Conservation (phyloP, 345 rosid species). For the Ailanthus altissimus region DNA sequence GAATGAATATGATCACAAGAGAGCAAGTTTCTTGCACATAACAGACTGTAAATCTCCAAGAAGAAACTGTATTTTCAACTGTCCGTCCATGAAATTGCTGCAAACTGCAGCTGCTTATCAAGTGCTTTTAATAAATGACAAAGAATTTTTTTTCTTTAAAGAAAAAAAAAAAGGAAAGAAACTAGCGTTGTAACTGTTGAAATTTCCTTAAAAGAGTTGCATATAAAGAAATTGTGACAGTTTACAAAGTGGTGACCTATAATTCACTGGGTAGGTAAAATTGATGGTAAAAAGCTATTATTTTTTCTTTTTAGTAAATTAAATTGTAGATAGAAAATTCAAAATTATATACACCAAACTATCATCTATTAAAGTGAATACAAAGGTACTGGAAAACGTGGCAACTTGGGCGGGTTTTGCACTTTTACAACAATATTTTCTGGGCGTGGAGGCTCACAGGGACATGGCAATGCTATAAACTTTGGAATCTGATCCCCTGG, state of each 20-base stretch:
- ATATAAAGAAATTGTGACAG: background rate
- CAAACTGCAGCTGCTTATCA: background rate
- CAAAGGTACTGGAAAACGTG: conserved; percentile 65
- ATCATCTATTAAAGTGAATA: conserved; percentile 45
- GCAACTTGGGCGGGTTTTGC: conserved; percentile 55
- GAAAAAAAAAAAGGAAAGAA: background rate
- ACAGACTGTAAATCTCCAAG: too few species aligned
- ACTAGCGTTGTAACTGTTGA: background rate
- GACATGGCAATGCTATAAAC: conserved; percentile 93
- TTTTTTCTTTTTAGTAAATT: background rate
- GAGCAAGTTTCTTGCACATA: too few species aligned
- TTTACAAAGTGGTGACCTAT: background rate
- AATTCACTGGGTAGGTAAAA: background rate
- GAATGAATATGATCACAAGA: too few species aligned
- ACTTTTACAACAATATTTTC: conserved; percentile 44
- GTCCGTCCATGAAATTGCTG: background rate
- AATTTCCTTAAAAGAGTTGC: background rate
- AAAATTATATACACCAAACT: conserved; percentile 25
- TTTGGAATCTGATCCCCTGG: conserved; percentile 87
- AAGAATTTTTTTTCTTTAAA: background rate
- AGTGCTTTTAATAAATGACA: background rate
- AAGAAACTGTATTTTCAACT: background rate
- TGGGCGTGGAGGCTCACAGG: conserved; percentile 61
- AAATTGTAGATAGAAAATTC: conserved; percentile 6
- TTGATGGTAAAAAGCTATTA: background rate